phyloP scores from a whole-genome alignment of 805 yeast species.

The Candida dajiaensis region DNA sequence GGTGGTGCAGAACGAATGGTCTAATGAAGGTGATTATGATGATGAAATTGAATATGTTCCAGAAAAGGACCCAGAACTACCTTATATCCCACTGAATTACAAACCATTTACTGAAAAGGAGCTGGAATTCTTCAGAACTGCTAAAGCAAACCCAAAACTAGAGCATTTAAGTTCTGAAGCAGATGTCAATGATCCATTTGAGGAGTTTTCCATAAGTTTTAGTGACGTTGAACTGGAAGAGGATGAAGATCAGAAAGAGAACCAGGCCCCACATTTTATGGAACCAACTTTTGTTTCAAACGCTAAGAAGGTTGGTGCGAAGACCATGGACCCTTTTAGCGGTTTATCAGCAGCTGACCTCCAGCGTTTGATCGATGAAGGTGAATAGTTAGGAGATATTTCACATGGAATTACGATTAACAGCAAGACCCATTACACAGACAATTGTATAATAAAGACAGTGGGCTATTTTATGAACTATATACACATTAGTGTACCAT shows the following conservation, averaged over 20 bases:
- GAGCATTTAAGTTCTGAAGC: slow-evolving; percentile 5
- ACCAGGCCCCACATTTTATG: slow-evolving; percentile 19
- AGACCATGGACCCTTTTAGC: slow-evolving; percentile 11
- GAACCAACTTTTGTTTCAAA: slow-evolving; percentile 22
- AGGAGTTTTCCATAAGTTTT: slow-evolving; percentile 19
- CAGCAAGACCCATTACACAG: background rate
- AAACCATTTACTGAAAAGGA: slow-evolving; percentile 34
- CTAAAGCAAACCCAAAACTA: slow-evolving; percentile 16
- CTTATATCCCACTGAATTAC: slow-evolving; percentile 40
- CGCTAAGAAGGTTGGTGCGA: slow-evolving; percentile 8
- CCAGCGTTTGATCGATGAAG: slow-evolving; percentile 18
- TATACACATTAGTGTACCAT: background rate
- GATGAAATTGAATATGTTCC: slow-evolving; percentile 47
- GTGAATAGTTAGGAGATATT: background rate
- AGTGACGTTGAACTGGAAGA: slow-evolving; percentile 23
- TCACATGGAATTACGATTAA: background rate
- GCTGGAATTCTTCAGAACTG: slow-evolving; percentile 21
- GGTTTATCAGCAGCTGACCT: slow-evolving; percentile 20
- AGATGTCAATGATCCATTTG: slow-evolving; percentile 12
- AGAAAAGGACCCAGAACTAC: slow-evolving; percentile 29
- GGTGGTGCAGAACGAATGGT: slow-evolving; percentile 3
- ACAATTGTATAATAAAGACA: background rate
- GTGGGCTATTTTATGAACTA: background rate
- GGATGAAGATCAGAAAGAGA: slow-evolving; percentile 17
- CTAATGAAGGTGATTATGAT: slow-evolving; percentile 22